Base-by-base conservation (phyloP, 768 basidiomycete species). In the Trametes cubensis region DNA sequence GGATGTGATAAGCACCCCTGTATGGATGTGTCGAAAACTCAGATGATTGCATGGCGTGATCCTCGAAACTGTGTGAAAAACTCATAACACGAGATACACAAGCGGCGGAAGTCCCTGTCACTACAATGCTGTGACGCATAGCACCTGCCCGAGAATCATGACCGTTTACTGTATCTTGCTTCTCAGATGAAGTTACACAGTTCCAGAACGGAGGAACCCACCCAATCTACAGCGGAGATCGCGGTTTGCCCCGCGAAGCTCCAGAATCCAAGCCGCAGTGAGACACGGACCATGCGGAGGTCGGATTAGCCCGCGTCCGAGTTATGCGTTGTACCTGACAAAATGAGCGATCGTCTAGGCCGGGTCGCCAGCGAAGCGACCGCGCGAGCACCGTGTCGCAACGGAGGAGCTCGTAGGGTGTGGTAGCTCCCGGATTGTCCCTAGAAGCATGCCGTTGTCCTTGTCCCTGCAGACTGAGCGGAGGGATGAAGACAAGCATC, bases 201-300 rank as follows among this genome's bases (percentile, higher is more conserved):
- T 42, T 28, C 53, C 40, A 41, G 41, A 44, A 18, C 40, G 25
- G 41, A 42, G 53, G 53, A 44, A 44, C 40, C 52, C 17, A 55
- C 25, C 53, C 25, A n/a, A 55, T 42, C 53, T 40, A 8, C 53
- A 15, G 4, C 14, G 13, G 10, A 11, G 40, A 55, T 55, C 41
- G 53, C 53, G 53, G 53, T 25, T 26, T 55, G 53, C 17, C 41
- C 53, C 53, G 53, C 53, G 53, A 44, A 42, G 53, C 23, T 18
- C 40, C 41, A 8, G 41, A 13, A 20, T 25, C 23, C 17, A 15
- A 26, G 17, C 13, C 20, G 53, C 53, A 18, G 3, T 7, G 25
- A 14, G 13, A 41, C 17, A 25, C 3, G 1, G 25, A 2, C 14
- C 53, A 42, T 55, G 53, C 26, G 40, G 40, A 0, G 5, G 25